A percentile compares a stretch with the other conserved stretches of the same genome.
Evolutionary conservation across 2,329 filamentous ascomycete species (phyloP).

Genomic region (Fusarium buharicum): DNA sequence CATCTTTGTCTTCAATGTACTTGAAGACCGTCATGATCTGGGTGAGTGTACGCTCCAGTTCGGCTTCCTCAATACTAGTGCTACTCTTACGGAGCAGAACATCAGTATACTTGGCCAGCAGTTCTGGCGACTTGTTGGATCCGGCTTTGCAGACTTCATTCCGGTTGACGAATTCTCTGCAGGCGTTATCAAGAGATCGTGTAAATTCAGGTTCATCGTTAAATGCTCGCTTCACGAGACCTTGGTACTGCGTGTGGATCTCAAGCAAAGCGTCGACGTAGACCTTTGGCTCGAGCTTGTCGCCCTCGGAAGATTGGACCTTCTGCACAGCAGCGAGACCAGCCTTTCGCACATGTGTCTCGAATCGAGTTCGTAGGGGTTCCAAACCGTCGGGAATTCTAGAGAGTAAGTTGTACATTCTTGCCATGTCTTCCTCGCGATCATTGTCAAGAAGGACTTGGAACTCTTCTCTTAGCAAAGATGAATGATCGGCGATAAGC

Average conservation of each 20-base stretch:
- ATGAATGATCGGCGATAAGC: constrained; percentile 87
- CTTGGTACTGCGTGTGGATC: constrained; percentile 92
- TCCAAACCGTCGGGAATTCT: constrained; percentile 92
- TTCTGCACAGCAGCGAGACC: constrained; percentile 90
- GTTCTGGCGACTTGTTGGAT: constrained; percentile 92
- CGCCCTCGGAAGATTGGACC: constrained; percentile 83
- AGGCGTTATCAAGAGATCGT: constrained; percentile 93
- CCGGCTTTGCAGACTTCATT: constrained; percentile 96
- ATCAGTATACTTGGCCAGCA: constrained; percentile 95
- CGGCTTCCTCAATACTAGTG: constrained; percentile 91
- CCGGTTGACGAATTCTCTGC: constrained; percentile 96
- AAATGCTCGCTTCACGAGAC: constrained; percentile 91
- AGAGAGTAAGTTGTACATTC: constrained; percentile 93
- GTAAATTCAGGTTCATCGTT: constrained; percentile 97
- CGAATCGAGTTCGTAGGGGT: constrained; percentile 85
- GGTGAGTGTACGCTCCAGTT: constrained; percentile 86
- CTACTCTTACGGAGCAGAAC: constrained; percentile 91
- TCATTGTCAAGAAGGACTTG: constrained; percentile 93
- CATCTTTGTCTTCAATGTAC: constrained; percentile 99
- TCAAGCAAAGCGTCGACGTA: constrained; percentile 96
- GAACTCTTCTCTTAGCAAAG: constrained; percentile 92
- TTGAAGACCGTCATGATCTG: constrained; percentile 99
- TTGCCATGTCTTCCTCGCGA: constrained; percentile 91
- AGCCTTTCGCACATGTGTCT: constrained; percentile 90
- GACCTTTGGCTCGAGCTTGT: constrained; percentile 93